phyloP scores from a whole-genome alignment of 108 stramenopile species.

The Nannochloropsis gaditana region DNA sequence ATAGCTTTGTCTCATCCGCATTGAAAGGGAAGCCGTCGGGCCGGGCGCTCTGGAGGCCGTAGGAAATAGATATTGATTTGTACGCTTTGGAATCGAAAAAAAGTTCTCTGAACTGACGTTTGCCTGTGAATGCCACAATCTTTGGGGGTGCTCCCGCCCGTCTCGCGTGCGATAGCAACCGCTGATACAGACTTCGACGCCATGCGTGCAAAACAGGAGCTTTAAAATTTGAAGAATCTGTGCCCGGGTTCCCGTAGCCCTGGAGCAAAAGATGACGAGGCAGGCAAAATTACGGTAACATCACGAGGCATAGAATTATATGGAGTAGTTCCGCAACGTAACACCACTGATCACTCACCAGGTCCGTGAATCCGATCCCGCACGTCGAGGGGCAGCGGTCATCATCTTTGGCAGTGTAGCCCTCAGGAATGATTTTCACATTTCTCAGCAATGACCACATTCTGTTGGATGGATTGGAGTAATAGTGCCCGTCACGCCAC shows the following conservation, averaged over 20 bases:
- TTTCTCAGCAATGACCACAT: constrained; percentile 39
- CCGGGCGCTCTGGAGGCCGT: constrained; percentile 37
- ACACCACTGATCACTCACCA: constrained; percentile 25
- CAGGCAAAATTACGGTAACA: background rate
- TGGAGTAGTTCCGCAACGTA: background rate
- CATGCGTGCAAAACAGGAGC: constrained; percentile 27
- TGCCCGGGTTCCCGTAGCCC: constrained; percentile 38
- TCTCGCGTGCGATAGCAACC: constrained; percentile 28
- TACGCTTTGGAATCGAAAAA: constrained; percentile 32
- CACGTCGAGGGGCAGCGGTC: constrained; percentile 36
- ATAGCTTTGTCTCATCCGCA: constrained; percentile 28
- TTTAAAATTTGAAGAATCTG: constrained; percentile 35
- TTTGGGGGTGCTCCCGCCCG: constrained; percentile 37
- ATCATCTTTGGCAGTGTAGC: constrained; percentile 28
- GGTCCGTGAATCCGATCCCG: constrained; percentile 44
- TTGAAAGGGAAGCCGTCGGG: constrained; percentile 42
- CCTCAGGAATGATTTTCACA: constrained; percentile 27
- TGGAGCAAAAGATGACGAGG: background rate
- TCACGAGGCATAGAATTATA: background rate
- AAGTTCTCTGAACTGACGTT: constrained; percentile 42
- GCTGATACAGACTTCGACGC: constrained; percentile 33
- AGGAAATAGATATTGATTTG: constrained; percentile 20
- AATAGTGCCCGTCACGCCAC: constrained; percentile 44
- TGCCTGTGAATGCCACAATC: constrained; percentile 38
- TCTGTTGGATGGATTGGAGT: constrained; percentile 44